A percentile compares a stretch with the other conserved stretches of the same genome.
phyloP scores from a whole-genome alignment of 2,329 filamentous ascomycete genomes.

The Fusarium nanum region DNA sequence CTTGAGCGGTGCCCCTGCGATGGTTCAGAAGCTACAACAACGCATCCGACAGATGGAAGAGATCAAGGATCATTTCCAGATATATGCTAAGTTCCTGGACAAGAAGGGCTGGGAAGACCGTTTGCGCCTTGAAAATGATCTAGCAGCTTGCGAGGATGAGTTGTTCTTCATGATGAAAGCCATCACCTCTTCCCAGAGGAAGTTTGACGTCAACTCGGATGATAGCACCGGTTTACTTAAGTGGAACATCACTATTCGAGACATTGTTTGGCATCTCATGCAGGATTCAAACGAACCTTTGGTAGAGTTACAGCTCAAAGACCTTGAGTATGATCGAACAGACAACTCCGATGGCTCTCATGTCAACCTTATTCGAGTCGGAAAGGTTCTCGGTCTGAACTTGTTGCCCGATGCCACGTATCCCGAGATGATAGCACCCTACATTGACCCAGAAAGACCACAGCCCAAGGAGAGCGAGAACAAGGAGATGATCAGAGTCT shows the following conservation, averaged over 20 bases:
- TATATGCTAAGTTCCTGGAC: constrained; percentile 88
- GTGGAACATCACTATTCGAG: constrained; percentile 93
- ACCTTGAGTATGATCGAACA: constrained; percentile 92
- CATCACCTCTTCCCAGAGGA: constrained; percentile 94
- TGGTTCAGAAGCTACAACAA: constrained; percentile 91
- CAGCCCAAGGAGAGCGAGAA: constrained; percentile 59
- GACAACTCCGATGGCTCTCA: constrained; percentile 98
- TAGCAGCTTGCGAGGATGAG: constrained; percentile 92
- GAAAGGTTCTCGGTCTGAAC: constrained; percentile 89
- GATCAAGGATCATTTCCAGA: constrained; percentile 96
- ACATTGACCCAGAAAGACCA: constrained; percentile 74
- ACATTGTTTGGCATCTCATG: constrained; percentile 98
- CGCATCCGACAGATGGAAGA: constrained; percentile 94
- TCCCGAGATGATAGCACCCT: constrained; percentile 94
- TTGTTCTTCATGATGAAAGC: constrained; percentile 99
- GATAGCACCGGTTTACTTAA: constrained; percentile 83
- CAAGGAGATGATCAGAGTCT: constrained; percentile 89
- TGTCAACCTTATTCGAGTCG: constrained; percentile 89
- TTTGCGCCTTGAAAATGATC: constrained; percentile 86
- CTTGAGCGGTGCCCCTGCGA: constrained; percentile 89
- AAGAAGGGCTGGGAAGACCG: constrained; percentile 92
- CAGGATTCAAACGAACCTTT: constrained; percentile 87
- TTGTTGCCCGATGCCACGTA: constrained; percentile 91
- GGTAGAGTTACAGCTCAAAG: constrained; percentile 90
- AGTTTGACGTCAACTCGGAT: constrained; percentile 73